These are phyloP conservation scores for Trifolium pratense DNA, from an alignment of 306 rosid genomes.

Conservation along the genomic window DNA sequence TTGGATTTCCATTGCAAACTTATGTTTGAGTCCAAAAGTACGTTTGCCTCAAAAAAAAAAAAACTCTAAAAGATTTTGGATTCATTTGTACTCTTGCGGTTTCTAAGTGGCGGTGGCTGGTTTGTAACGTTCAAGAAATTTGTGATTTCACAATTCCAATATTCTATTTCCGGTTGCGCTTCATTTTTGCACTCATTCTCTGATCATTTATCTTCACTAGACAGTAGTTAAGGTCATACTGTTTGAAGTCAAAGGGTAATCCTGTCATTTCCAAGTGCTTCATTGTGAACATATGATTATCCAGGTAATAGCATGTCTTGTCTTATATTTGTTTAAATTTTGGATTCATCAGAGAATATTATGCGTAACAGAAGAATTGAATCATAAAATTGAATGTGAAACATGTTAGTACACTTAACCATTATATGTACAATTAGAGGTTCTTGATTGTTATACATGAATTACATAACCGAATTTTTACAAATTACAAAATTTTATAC, in stretches of 20 bases:
- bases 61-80: neutral
- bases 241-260: neutral
- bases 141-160: constrained; percentile 31
- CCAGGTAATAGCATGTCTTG: neutral
- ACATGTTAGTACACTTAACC: neutral
- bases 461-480: constrained; percentile 42
- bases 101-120: neutral
- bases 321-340: neutral
- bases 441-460: constrained; percentile 37
- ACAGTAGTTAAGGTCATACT: constrained; percentile 6
- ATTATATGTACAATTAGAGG: neutral
- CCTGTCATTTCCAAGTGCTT: neutral
- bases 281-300: constrained; percentile 1
- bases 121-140: constrained; percentile 25
- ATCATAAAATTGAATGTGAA: constrained; percentile 8
- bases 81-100: neutral
- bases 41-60: neutral
- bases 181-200: constrained; percentile 22
- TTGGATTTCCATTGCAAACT: neutral
- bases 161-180: constrained; percentile 25
- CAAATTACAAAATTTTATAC: constrained; percentile 53
- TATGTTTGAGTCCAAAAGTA: neutral
- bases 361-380: neutral
- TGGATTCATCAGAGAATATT: too few species aligned
- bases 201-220: constrained; percentile 27